A percentile compares a stretch with the other conserved stretches of the same genome.
Conservation (phyloP, 192 early-diverging fungal genomes). For the Mortierella hygrophila region DNA sequence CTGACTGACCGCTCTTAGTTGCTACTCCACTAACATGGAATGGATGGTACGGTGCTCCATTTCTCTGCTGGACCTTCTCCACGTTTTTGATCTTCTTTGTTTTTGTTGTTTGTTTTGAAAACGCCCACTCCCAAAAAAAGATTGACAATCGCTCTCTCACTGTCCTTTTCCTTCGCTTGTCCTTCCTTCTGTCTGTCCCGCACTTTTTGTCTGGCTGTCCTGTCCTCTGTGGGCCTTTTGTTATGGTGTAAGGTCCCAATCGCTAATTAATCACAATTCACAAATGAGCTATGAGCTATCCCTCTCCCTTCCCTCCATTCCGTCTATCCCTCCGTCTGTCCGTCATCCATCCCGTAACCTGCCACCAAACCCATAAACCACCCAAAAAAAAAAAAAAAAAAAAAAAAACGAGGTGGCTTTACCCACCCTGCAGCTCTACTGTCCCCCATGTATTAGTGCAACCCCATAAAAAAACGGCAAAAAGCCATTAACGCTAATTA, state of each 20-base stretch:
- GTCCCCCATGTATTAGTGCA: background rate
- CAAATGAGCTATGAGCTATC: background rate
- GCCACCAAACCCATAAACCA: background rate
- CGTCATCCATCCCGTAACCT: background rate
- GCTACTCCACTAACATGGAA: background rate
- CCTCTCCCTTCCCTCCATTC: background rate
- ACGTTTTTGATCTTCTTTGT: background rate
- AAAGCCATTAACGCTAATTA: background rate
- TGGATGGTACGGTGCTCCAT: background rate
- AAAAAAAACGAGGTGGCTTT: background rate
- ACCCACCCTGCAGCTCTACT: background rate
- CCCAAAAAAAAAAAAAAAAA: background rate
- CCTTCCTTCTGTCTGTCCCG: background rate
- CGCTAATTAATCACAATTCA: background rate
- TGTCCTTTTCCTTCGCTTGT: background rate
- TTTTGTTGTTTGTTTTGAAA: background rate
- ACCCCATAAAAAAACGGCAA: background rate
- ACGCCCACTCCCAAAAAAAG: conserved; percentile 4
- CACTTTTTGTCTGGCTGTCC: background rate
- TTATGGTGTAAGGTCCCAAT: background rate
- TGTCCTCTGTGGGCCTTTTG: background rate
- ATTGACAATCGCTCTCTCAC: background rate
- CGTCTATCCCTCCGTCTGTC: background rate
- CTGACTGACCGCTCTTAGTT: background rate
- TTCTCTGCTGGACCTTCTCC: background rate